Evolutionary conservation across 176 grass and related monocot species (phyloP), one percentile per base, ranked within the genome.

Genomic region (Coix lacrymajobi): DNA sequence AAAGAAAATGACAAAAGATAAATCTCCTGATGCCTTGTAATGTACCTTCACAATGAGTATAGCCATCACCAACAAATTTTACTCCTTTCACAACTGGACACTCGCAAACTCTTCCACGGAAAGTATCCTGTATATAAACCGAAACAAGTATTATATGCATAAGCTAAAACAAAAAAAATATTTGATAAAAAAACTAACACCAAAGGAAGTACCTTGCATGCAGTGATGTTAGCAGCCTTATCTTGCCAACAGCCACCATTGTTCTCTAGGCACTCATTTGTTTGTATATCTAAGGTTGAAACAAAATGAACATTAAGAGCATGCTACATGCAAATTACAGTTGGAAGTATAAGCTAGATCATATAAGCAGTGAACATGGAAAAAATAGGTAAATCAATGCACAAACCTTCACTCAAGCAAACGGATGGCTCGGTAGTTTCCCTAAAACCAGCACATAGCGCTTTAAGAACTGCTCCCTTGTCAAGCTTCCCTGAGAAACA

Each of bases 231-330:
- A 84, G 89, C 79, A 83, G 89, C 82, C 60, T 95, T 90, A 85
- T 96, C 91, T 84, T 92, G 76, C 93, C 96, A 99, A 87, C 93
- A 99, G 69, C 90, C 96, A 56, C 96, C 96, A 83, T 99, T 95
- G 49, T 99, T 99, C 41, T 99, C 93, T 74, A 93, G 82, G 57
- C 96, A 99, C 85, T 99, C 96, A 33, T 99, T 96, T 83, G 96
- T 99, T 90, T 99, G 90, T 85, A 99, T 95, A 17, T 86, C 96
- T 99, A 71, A 79, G 34, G 71, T 51, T 65, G 19, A 19, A 73
- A 80, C 12, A 67, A 49, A 22, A 80, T 51, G 56, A 36, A 77
- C 28, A 32, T 7, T 19, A 46, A 65, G 5, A 85, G 43, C 26
- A 52, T 40, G 62, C 9, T 73, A 32, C 58, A 91, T 62, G 9